Evolutionary conservation across 2,329 filamentous ascomycete genomes (phyloP), one percentile per base, ranked within the genome.

Genomic region (Ophiognomonia clavigignenti-juglandacearum): DNA sequence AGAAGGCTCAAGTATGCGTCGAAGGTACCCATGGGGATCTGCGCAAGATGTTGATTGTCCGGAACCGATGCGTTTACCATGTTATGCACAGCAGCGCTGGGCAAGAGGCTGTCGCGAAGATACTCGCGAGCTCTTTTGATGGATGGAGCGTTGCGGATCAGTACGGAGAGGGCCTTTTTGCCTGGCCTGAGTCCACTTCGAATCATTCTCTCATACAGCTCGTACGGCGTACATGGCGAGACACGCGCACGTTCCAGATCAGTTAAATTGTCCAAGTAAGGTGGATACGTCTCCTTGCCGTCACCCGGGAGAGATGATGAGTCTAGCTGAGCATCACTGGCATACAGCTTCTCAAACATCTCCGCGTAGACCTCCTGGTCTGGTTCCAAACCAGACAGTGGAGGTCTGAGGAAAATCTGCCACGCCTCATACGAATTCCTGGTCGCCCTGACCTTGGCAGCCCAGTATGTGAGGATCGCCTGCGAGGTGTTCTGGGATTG

Each of bases 191-290:
- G 58, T 1, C 73, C 70, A 2, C 69, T 66, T 2, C 58, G 59
- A 11, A 66, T 59, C 79, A 90, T 86, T 35, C 72, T 67, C 10
- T 70, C 58, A 49, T 84, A 85, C 4, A 91, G 68, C 42, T 77
- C 69, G 4, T 72, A 64, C 10, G 82, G 64, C 1, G 69, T 73
- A 2, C 86, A 86, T 1, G 85, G 79, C 13, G 72, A 67, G 36
- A 81, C 66, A n/a, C 79, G 72, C 32, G 80, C 74, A 54, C 78
- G 79, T 48, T 86, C 85, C 45, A 82, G 78, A n/a, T 82, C 75
- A 49, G 72, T 85, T 57, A 73, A 74, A 61, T 73, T 86, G 62
- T 68, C 66, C 46, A 78, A 72, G 18, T 82, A 66, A 18, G 80
- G 71, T 1, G 77, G 70, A 11, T 74, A 64, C 8, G 74, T 67